phyloP scores from a whole-genome alignment of 1,139 yeast species.

The Taphrina betulina region DNA sequence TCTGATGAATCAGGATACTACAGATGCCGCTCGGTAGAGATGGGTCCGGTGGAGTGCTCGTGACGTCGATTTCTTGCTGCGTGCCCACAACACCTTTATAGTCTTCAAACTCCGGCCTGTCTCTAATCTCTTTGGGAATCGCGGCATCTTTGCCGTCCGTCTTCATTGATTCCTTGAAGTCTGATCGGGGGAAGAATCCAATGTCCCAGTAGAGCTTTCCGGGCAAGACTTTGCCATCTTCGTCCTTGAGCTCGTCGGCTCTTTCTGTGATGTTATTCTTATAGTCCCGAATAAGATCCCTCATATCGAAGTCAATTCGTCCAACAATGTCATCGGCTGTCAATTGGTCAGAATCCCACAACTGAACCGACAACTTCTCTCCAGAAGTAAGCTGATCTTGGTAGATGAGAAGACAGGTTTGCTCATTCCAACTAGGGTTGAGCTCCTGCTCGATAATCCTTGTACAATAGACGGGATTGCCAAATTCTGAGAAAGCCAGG shows the following conservation, averaged over 20 bases:
- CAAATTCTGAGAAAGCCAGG: slow-evolving; percentile 29
- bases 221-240: slow-evolving; percentile 27
- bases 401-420: slow-evolving; percentile 29
- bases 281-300: slow-evolving; percentile 26
- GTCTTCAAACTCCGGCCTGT: slow-evolving; percentile 23
- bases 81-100: slow-evolving; percentile 29
- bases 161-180: slow-evolving; percentile 25
- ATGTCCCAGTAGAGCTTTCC: slow-evolving; percentile 31
- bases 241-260: slow-evolving; percentile 20
- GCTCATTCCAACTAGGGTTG: slow-evolving; percentile 34
- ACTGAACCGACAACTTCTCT: slow-evolving; percentile 30
- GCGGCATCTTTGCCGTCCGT: slow-evolving; percentile 30
- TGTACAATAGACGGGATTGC: slow-evolving; percentile 33
- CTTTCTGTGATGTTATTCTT: slow-evolving; percentile 19
- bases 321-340: slow-evolving; percentile 34
- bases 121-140: slow-evolving; percentile 20
- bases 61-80: slow-evolving; percentile 31
- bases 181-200: slow-evolving; percentile 30
- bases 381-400: slow-evolving; percentile 35
- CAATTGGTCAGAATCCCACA: slow-evolving; percentile 33
- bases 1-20: slow-evolving; percentile 30
- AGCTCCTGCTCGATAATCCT: slow-evolving; percentile 33
- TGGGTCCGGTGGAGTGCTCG: slow-evolving; percentile 32
- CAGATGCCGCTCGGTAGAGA: slow-evolving; percentile 32
- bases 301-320: slow-evolving; percentile 25